Conservation (phyloP, 1,284 basidiomycete genomes). For the Sporisorium iseilematis-ciliati region DNA sequence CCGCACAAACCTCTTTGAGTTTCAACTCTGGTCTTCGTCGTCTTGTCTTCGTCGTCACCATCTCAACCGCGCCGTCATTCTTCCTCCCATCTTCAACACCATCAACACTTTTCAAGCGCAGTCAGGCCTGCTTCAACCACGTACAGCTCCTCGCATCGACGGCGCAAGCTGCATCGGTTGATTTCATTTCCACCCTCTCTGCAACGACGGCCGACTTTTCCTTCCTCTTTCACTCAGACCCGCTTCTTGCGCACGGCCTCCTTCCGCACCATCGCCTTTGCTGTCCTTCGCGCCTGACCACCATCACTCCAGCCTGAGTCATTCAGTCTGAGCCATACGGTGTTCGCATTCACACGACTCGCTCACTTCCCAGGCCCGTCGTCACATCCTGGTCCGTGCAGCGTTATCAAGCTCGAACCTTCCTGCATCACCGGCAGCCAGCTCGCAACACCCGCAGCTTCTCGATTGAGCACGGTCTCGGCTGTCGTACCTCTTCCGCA, state of each 20-base stretch:
- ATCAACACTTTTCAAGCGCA: background rate
- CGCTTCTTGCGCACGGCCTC: conserved; percentile 19
- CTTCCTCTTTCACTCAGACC: background rate
- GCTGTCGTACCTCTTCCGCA: background rate
- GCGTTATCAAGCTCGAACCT: background rate
- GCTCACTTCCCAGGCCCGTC: background rate
- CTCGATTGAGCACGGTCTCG: background rate
- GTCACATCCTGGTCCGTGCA: background rate
- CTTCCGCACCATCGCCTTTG: conserved; percentile 2
- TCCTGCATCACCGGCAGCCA: background rate
- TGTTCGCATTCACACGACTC: background rate
- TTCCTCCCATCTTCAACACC: background rate
- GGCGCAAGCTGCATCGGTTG: conserved; percentile 3
- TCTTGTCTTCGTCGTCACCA: conserved; percentile 16
- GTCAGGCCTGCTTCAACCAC: background rate
- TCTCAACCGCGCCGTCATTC: conserved; percentile 4
- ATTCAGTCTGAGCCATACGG: background rate
- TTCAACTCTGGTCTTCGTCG: conserved; percentile 2
- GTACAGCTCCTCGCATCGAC: background rate
- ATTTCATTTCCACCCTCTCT: conserved; percentile 8
- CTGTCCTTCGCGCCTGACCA: background rate
- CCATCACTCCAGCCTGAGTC: background rate
- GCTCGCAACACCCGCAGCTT: background rate
- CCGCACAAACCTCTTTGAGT: conserved; percentile 6
- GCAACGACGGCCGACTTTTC: conserved; percentile 17